These are phyloP conservation scores for Trametes sanguinea DNA, from an alignment of 768 basidiomycete genomes.

Conservation along the genomic window DNA sequence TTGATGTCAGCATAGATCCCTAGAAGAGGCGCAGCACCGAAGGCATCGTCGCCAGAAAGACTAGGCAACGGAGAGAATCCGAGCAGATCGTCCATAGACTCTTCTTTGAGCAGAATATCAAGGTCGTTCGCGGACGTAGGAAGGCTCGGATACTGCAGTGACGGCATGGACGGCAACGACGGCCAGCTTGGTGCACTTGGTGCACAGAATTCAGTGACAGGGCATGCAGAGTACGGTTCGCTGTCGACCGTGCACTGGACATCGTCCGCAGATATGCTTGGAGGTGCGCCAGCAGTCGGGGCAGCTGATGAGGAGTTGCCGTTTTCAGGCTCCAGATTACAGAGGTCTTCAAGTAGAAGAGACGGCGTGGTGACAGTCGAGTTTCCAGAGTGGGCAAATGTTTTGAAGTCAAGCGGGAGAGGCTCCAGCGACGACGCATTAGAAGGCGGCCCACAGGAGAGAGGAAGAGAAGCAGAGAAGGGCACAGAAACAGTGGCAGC, in stretches of 20 bases:
- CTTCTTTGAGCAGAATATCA: not conserved
- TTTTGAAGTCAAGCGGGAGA: not conserved
- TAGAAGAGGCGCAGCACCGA: slow-evolving; percentile 19
- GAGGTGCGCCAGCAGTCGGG: not conserved
- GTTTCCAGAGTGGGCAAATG: not conserved
- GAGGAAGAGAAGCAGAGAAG: not conserved
- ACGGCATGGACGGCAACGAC: not conserved
- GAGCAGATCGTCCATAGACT: not conserved
- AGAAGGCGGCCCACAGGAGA: not conserved
- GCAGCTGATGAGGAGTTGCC: not conserved
- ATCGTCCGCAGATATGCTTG: not conserved
- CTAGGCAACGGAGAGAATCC: slow-evolving; percentile 2
- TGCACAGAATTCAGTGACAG: slow-evolving; percentile 21
- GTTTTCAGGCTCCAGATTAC: not conserved
- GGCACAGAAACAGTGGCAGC: not conserved
- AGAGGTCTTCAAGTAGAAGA: slow-evolving; percentile 3
- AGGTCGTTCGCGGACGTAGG: not conserved
- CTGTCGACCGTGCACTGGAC: not conserved
- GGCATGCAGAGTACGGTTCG: slow-evolving; percentile 25
- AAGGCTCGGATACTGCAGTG: not conserved
- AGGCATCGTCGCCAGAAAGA: not conserved
- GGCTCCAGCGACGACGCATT: not conserved
- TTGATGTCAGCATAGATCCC: slow-evolving; percentile 37
- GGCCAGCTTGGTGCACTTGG: slow-evolving; percentile 9
- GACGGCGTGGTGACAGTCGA: not conserved